Evolutionary conservation across 805 yeast species (phyloP).

Genomic region (Yarrowia keelungensis): DNA sequence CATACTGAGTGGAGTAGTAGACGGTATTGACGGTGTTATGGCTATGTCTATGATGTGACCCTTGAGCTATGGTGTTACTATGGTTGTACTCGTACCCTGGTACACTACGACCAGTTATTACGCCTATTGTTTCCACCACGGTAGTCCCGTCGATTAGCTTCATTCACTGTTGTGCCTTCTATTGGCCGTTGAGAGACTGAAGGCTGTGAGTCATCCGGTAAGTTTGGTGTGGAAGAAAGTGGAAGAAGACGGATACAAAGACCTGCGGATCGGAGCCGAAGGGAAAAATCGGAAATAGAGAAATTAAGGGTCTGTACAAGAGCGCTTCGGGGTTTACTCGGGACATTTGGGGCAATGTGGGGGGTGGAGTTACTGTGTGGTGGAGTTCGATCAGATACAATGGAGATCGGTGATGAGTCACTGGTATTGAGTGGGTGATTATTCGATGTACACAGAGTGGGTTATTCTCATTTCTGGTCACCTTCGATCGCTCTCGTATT

Average conservation of each 20-base stretch:
- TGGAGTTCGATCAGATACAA: no score
- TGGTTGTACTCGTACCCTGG: no score
- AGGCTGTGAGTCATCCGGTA: constrained; percentile 13
- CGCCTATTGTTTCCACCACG: not conserved
- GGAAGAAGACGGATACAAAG: not conserved
- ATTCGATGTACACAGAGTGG: no score
- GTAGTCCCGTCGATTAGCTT: not conserved
- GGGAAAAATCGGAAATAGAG: not conserved
- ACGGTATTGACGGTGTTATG: not conserved
- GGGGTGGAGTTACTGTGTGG: no score
- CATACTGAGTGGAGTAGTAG: constrained; percentile 1
- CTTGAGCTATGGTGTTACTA: no score
- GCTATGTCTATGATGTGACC: not conserved
- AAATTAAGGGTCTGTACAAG: not conserved
- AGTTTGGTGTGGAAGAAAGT: constrained; percentile 18
- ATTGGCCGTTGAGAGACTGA: not conserved
- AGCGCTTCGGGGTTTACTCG: not conserved
- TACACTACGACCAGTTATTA: no score
- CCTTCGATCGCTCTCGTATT: no score
- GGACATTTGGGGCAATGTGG: no score
- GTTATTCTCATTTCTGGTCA: no score
- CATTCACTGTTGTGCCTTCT: not conserved
- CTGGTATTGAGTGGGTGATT: no score
- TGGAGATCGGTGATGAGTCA: no score
- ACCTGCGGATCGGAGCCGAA: not conserved